Base-by-base conservation (phyloP, 371 early-diverging fungal genomes). In the Actinomortierella wolfii region DNA sequence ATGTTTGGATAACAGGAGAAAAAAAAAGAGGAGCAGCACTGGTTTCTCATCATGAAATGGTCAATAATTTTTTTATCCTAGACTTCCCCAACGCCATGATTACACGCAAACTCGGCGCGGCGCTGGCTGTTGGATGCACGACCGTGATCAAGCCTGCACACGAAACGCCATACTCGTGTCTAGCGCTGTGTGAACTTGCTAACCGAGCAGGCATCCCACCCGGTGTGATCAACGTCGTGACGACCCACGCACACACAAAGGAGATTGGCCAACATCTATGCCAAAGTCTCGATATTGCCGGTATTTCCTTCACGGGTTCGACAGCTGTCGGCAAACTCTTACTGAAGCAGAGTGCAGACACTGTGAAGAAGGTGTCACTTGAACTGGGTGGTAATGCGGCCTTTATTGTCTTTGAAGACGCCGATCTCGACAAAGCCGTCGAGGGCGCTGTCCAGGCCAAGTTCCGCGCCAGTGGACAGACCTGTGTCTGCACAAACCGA, bases 41-140 rank as follows among this genome's bases (percentile, higher is more conserved):
- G 40, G 41, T 47, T 8, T 11, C 47, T 3, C 47, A 47, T 8
- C 47, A 18, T 24, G 7, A 4, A 34, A 34, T 34, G 34, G 4
- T 11, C 4, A 34, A 6, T 34, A 44, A 25, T 44, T 57, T 28
- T 43, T 46, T 24, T 54, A 20, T 28, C 1, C 15, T 68, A 83
- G 86, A 96, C 68, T 96, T 96, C 73, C 97, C 96, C 14, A 84
- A 75, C 63, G 97, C 97, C 18, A 95, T 96, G 95, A 83, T 94
- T 11, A 89, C 95, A 0, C 87, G 96, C 56, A 96, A 96, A 67
- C 81, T 89, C 5, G 88, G 87, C 41, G 90, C 92, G n/a, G 91
- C 91, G 14, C 60, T 92, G 51, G 92, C 93, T 18, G 92, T 90
- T 52, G 84, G 88, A 18, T 92, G 92, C 73, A 91, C 92, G 0